Conservation (phyloP, 192 early-diverging fungal species). For the Backusella sp. region DNA sequence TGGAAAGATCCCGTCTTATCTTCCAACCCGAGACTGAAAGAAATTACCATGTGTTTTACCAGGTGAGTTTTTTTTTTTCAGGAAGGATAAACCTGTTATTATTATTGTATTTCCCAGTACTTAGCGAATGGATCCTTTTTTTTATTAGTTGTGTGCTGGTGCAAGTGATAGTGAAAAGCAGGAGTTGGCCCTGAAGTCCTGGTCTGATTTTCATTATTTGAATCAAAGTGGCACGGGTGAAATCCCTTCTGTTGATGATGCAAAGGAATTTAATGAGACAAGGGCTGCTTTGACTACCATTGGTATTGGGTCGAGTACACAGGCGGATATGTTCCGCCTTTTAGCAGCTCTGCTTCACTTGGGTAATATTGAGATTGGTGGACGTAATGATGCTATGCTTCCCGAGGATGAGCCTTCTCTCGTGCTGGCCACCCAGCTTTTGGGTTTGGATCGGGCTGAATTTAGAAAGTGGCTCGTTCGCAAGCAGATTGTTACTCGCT, state of each 20-base stretch:
- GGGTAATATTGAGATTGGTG: slow-evolving; percentile 91
- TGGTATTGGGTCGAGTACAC: slow-evolving; percentile 76
- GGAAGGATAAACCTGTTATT: not conserved
- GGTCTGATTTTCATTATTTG: slow-evolving; percentile 81
- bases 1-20: slow-evolving; percentile 93
- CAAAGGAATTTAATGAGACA: slow-evolving; percentile 86
- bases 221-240: slow-evolving; percentile 81
- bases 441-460: slow-evolving; percentile 74
- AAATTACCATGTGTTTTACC: slow-evolving; percentile 99
- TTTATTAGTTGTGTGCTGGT: slow-evolving; percentile 81
- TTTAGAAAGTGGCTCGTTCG: slow-evolving; percentile 97
- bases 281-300: slow-evolving; percentile 81
- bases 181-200: slow-evolving; percentile 72
- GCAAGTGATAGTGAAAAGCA: slow-evolving; percentile 78
- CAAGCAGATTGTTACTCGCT: slow-evolving; percentile 90
- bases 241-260: slow-evolving; percentile 89
- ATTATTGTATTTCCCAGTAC: not conserved
- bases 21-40: slow-evolving; percentile 93
- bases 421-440: slow-evolving; percentile 62
- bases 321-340: slow-evolving; percentile 89
- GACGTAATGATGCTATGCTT: slow-evolving; percentile 69
- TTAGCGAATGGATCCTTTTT: not conserved
- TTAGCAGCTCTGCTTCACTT: slow-evolving; percentile 94
- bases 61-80: slow-evolving; percentile 40
- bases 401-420: slow-evolving; percentile 78